Evolutionary conservation across 495 filamentous ascomycete species (phyloP).

Genomic region (Haplographium delicatum): DNA sequence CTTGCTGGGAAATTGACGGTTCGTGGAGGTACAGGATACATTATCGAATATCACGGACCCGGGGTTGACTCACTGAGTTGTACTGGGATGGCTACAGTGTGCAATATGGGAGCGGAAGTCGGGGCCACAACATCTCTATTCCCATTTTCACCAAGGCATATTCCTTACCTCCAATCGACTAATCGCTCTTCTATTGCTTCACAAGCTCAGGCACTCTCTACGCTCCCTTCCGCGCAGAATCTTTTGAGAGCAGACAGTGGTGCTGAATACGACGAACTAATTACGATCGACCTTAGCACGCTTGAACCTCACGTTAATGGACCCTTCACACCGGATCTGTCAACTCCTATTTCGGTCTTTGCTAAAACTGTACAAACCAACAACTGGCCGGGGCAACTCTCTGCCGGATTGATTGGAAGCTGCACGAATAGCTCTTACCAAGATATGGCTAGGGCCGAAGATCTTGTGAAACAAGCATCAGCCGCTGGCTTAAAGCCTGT

Average conservation of each 20-base stretch:
- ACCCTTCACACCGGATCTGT: conserved; percentile 91
- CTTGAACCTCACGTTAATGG: conserved; percentile 98
- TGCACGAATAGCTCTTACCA: conserved; percentile 98
- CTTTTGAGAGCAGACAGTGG: conserved; percentile 69
- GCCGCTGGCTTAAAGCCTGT: conserved; percentile 84
- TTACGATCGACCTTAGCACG: conserved; percentile 85
- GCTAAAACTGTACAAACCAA: conserved; percentile 75
- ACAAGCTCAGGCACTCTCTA: conserved; percentile 51
- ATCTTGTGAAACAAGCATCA: conserved; percentile 83
- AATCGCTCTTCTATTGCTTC: conserved; percentile 67
- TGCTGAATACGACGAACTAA: conserved; percentile 82
- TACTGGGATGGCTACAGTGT: conserved; percentile 89
- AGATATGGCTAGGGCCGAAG: conserved; percentile 93
- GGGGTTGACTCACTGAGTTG: conserved; percentile 85
- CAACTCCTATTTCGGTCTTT: conserved; percentile 85
- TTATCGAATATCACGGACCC: conserved; percentile 89
- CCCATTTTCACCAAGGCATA: conserved; percentile 65
- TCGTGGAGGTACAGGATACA: conserved; percentile 87
- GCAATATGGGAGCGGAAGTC: conserved; percentile 85
- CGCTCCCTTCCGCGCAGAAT: conserved; percentile 40
- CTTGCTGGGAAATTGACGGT: conserved; percentile 90
- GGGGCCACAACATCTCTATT: conserved; percentile 93
- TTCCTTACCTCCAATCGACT: conserved; percentile 77
- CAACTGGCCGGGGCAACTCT: conserved; percentile 85
- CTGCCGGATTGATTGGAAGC: conserved; percentile 90